phyloP scores from a whole-genome alignment of 148 eudicot genomes.

The Vaccinium vitisidaea region DNA sequence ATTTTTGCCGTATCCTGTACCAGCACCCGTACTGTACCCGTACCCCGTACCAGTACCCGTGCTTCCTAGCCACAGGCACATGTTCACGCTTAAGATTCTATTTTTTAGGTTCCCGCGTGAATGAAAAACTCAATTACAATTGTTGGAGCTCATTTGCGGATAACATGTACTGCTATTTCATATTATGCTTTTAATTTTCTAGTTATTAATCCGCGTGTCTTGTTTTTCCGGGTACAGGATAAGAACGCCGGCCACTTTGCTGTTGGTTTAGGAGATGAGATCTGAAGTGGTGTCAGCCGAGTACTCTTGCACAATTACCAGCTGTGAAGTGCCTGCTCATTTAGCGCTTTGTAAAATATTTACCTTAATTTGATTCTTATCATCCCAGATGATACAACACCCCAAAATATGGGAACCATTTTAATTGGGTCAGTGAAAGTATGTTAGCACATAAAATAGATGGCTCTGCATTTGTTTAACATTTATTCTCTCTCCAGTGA shows the following conservation, averaged over 20 bases:
- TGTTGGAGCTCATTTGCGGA: background rate
- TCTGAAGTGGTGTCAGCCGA: background rate
- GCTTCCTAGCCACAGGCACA: background rate
- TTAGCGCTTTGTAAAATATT: background rate
- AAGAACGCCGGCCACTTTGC: constrained; percentile 53
- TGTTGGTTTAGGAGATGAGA: constrained; percentile 34
- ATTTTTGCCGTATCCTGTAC: no score
- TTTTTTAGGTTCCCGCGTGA: background rate
- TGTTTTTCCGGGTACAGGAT: constrained; percentile 35
- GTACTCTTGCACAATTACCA: background rate
- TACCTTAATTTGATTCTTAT: background rate
- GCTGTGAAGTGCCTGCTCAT: background rate
- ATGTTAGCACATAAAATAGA: background rate
- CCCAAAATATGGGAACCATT: background rate
- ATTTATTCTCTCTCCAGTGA: background rate
- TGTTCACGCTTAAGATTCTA: background rate
- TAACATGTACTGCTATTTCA: background rate
- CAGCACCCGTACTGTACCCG: no score
- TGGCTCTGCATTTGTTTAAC: background rate
- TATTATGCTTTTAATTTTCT: background rate
- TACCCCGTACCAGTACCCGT: no score
- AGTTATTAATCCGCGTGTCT: background rate
- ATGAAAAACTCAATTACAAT: background rate
- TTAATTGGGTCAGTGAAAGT: background rate
- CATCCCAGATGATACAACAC: background rate